Evolutionary conservation across 2,329 filamentous ascomycete species (phyloP).

Genomic region (Ophiostoma angusticollis): DNA sequence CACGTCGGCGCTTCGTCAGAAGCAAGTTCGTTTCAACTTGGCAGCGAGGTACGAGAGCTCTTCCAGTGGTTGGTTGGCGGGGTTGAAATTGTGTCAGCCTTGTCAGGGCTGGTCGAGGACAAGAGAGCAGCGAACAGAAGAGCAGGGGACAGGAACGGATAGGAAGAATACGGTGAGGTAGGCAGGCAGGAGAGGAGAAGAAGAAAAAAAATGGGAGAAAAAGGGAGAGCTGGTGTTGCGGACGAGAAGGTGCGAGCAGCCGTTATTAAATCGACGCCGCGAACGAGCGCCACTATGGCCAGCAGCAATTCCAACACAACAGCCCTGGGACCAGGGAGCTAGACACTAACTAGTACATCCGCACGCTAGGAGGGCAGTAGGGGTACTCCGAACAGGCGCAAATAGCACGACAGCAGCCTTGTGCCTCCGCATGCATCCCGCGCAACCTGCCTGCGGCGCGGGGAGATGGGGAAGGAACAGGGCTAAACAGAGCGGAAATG

Average conservation of each 20-base stretch:
- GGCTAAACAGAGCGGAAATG: conserved; percentile 1
- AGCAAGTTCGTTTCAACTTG: too few species aligned
- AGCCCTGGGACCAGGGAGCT: too few species aligned
- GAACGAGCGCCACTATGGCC: conserved; percentile 5
- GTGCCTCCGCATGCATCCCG: too few species aligned
- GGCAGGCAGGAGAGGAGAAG: neutral
- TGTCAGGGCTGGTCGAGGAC: neutral
- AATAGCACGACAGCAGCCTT: too few species aligned
- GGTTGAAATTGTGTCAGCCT: conserved; percentile 7
- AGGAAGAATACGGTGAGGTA: neutral
- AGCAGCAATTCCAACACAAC: conserved; percentile 6
- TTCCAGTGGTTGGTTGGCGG: conserved; percentile 1
- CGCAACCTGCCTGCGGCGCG: too few species aligned
- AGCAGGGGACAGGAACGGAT: neutral
- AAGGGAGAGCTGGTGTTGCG: too few species aligned
- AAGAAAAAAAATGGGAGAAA: conserved; percentile 6
- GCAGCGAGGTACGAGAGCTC: conserved; percentile 3
- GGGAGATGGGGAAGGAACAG: neutral
- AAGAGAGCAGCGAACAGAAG: neutral
- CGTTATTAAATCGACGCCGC: conserved; percentile 8
- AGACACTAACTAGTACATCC: too few species aligned
- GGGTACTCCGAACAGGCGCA: too few species aligned
- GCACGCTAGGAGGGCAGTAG: too few species aligned
- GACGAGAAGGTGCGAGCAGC: too few species aligned
- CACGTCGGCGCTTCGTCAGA: too few species aligned